Percentiles rank a stretch among this genome's conserved stretches.
Evolutionary conservation across 306 rosid genomes (phyloP).

Genomic region (Rosa rugosa): DNA sequence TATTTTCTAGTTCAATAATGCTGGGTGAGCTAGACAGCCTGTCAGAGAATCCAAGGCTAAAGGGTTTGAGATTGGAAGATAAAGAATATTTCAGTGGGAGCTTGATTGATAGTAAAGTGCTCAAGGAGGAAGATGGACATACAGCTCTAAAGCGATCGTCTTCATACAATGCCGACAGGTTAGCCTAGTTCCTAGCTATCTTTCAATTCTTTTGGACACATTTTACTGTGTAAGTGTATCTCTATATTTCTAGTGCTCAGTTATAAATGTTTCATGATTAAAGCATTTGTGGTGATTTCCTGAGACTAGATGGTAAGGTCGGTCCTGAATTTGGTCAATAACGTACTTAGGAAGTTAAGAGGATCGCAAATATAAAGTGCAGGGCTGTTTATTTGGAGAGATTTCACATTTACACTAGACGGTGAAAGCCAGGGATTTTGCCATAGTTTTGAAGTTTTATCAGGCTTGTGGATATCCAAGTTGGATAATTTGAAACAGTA

Average conservation of each 20-base stretch:
- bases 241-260: not conserved
- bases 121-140: constrained; percentile 49
- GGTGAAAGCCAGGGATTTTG: not conserved
- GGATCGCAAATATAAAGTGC: not conserved
- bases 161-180: constrained; percentile 85
- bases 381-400: not conserved
- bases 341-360: not conserved
- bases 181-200: constrained; percentile 27
- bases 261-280: not conserved
- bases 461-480: not conserved
- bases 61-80: constrained; percentile 69
- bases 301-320: not conserved
- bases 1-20: constrained; percentile 66
- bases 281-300: constrained; percentile 10
- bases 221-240: not conserved
- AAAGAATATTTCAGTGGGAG: constrained; percentile 91
- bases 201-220: constrained; percentile 17
- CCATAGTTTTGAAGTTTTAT: not conserved
- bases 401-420: not conserved
- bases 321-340: not conserved
- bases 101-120: constrained; percentile 63
- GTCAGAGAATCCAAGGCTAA: constrained; percentile 61
- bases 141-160: constrained; percentile 71
- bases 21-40: constrained; percentile 68
- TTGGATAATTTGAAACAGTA: not conserved